Conservation (phyloP, 768 basidiomycete species). For the Pulveroboletus sp. region DNA sequence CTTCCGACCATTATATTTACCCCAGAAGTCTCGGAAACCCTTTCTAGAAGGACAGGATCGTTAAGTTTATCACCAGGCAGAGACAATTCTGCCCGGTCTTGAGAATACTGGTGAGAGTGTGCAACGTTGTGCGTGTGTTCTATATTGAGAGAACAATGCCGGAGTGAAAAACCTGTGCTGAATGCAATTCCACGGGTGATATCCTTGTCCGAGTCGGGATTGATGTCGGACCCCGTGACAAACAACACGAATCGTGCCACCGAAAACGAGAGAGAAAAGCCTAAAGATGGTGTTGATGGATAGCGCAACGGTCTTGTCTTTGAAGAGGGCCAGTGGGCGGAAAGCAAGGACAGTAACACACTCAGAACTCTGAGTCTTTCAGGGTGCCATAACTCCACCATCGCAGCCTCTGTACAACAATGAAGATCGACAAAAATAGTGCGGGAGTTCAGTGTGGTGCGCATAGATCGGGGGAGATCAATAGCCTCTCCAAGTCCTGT, state of each 20-base stretch:
- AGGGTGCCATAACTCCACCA: conserved; percentile 65
- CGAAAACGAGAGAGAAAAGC: conserved; percentile 53
- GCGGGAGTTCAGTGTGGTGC: conserved; percentile 40
- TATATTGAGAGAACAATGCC: conserved; percentile 48
- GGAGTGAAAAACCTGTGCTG: conserved; percentile 48
- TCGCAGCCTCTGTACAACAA: conserved; percentile 53
- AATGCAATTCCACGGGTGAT: conserved; percentile 68
- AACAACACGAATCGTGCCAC: conserved; percentile 62
- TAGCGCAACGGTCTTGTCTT: conserved; percentile 12
- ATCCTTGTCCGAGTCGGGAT: conserved; percentile 61
- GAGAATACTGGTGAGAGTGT: conserved; percentile 32
- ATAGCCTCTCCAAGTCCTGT: conserved; percentile 48
- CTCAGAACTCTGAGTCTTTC: conserved; percentile 52
- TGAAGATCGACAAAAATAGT: conserved; percentile 46
- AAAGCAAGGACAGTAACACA: conserved; percentile 43
- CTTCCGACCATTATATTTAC: conserved; percentile 42
- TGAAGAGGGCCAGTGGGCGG: conserved; percentile 14
- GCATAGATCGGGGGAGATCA: conserved; percentile 38
- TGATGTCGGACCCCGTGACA: conserved; percentile 76
- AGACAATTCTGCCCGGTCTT: conserved; percentile 50
- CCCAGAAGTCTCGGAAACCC: conserved; percentile 29
- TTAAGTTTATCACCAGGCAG: conserved; percentile 49
- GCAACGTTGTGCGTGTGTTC: conserved; percentile 18
- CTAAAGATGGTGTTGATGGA: conserved; percentile 45
- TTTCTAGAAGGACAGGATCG: conserved; percentile 43